These are phyloP conservation scores for Fraxinus excelsior DNA, from an alignment of 257 asterid genomes.

Conservation along the genomic window DNA sequence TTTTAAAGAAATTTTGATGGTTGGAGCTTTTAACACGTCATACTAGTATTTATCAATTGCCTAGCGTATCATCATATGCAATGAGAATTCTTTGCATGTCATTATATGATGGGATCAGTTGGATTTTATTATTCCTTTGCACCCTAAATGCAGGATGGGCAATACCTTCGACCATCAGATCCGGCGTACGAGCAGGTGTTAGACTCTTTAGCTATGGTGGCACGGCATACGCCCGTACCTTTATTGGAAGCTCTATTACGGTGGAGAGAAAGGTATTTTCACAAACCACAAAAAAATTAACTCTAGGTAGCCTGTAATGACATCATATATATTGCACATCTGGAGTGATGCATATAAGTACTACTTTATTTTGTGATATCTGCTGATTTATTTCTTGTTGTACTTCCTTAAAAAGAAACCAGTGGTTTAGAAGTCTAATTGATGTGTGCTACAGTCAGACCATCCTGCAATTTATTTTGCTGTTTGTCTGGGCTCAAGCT, in stretches of 20 bases:
- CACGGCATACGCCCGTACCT: slow-evolving; percentile 98
- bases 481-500: slow-evolving; percentile 19
- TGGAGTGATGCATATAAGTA: slow-evolving; percentile 12
- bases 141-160: slow-evolving; percentile 81
- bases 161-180: slow-evolving; percentile 97
- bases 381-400: slow-evolving; percentile 1
- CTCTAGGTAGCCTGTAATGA: slow-evolving; percentile 1
- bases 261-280: slow-evolving; percentile 91
- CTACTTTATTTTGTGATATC: slow-evolving; percentile 8
- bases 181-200: slow-evolving; percentile 99
- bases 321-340: background rate
- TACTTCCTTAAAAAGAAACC: background rate
- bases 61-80: slow-evolving; percentile 4
- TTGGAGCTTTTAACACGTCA: slow-evolving; percentile 4
- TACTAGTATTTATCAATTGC: slow-evolving; percentile 3
- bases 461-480: slow-evolving; percentile 8
- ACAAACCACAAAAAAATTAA: slow-evolving; percentile 14
- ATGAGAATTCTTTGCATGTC: slow-evolving; percentile 16
- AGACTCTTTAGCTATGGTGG: slow-evolving; percentile 99
- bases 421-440: slow-evolving; percentile 15
- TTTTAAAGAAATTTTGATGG: background rate
- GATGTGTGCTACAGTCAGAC: background rate
- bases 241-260: slow-evolving; percentile 91
- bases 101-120: background rate
- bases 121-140: slow-evolving; percentile 10